phyloP scores from a whole-genome alignment of 2,329 filamentous ascomycete species.

The Colletotrichum tabaci region DNA sequence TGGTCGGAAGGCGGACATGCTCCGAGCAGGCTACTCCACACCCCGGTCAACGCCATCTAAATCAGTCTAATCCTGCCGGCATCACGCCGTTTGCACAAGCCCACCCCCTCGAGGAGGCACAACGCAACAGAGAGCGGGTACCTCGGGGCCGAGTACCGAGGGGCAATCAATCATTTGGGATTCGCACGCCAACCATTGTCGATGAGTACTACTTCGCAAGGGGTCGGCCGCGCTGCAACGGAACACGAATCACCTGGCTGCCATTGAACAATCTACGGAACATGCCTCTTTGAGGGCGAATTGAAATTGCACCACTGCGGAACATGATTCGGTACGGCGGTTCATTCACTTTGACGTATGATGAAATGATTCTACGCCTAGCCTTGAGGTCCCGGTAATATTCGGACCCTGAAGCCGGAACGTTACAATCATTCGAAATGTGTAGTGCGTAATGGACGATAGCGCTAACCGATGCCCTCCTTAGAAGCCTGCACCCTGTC shows the following conservation, averaged over 20 bases:
- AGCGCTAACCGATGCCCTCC: neutral
- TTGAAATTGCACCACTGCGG: neutral
- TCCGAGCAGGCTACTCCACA: constrained; percentile 27
- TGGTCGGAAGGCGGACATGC: constrained; percentile 28
- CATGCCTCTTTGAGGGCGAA: constrained; percentile 3
- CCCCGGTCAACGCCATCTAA: constrained; percentile 34
- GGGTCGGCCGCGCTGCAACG: constrained; percentile 12
- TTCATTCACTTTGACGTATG: constrained; percentile 35
- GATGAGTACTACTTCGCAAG: constrained; percentile 17
- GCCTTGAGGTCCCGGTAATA: constrained; percentile 21
- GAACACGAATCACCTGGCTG: constrained; percentile 17
- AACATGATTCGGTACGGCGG: constrained; percentile 25
- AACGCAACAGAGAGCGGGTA: constrained; percentile 28
- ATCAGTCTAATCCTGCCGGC: constrained; percentile 18
- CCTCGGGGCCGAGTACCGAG: constrained; percentile 38
- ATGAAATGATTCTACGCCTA: constrained; percentile 2
- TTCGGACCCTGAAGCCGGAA: constrained; percentile 29
- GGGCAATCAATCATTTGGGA: neutral
- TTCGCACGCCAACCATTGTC: constrained; percentile 19
- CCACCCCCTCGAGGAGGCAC: neutral
- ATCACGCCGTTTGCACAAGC: constrained; percentile 30
- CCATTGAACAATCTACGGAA: constrained; percentile 5
- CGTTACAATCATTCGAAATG: constrained; percentile 31
- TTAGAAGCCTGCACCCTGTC: constrained; percentile 4
- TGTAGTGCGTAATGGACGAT: neutral